Conservation (phyloP, 768 basidiomycete species). For the Paxillus involutus region DNA sequence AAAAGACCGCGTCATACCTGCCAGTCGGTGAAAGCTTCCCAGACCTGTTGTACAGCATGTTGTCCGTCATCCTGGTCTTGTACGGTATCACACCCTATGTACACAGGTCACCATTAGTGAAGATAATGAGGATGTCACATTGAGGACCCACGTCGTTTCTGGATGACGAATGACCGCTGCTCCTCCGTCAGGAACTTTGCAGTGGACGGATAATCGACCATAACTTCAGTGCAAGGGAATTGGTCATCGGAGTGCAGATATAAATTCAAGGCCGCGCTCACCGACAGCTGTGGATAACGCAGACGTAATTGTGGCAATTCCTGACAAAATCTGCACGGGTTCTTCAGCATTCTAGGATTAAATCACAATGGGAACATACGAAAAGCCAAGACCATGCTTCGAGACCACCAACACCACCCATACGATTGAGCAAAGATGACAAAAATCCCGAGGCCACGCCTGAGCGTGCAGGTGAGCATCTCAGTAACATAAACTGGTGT, state of each 20-base stretch:
- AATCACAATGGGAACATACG: constrained; percentile 30
- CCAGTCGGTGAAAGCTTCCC: constrained; percentile 61
- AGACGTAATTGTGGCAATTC: constrained; percentile 57
- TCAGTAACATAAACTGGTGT: background rate
- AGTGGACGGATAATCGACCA: constrained; percentile 62
- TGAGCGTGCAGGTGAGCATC: background rate
- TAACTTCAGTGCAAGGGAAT: constrained; percentile 32
- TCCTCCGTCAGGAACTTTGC: constrained; percentile 62
- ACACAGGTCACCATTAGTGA: constrained; percentile 37
- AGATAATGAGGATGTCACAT: background rate
- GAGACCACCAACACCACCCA: constrained; percentile 45
- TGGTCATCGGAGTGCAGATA: background rate
- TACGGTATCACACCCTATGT: constrained; percentile 51
- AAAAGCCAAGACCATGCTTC: constrained; percentile 75
- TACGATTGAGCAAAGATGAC: constrained; percentile 55
- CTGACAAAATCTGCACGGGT: constrained; percentile 28
- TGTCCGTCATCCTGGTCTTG: constrained; percentile 58
- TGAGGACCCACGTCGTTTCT: constrained; percentile 48
- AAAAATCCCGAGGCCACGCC: constrained; percentile 60
- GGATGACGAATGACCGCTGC: constrained; percentile 55
- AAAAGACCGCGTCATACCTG: constrained; percentile 38
- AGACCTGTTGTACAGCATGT: constrained; percentile 53
- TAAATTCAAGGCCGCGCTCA: constrained; percentile 16
- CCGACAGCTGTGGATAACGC: constrained; percentile 54
- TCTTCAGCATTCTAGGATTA: background rate